These are phyloP conservation scores for Trichoderma gracile DNA, from an alignment of 2,329 filamentous ascomycete species.

Conservation along the genomic window DNA sequence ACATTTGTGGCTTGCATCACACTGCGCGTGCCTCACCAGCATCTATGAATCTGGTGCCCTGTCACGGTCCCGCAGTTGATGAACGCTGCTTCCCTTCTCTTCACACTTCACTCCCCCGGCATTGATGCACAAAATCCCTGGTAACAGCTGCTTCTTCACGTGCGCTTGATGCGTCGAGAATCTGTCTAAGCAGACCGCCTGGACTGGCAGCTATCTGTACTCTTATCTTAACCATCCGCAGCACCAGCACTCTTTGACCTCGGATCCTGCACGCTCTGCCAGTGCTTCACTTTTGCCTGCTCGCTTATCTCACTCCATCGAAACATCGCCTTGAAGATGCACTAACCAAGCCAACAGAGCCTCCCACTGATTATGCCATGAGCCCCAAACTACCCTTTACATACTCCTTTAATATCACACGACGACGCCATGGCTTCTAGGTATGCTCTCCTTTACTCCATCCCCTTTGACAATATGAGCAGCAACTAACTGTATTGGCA, in stretches of 20 bases:
- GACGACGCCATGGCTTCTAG: slow-evolving; percentile 58
- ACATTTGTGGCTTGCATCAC: background rate
- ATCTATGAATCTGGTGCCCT: background rate
- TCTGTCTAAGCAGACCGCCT: background rate
- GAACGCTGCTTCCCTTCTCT: background rate
- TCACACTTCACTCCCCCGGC: background rate
- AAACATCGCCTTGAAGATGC: background rate
- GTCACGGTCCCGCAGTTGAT: slow-evolving; percentile 2
- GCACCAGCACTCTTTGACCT: no score
- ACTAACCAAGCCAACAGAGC: slow-evolving; percentile 11
- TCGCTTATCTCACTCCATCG: background rate
- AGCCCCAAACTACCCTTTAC: slow-evolving; percentile 29
- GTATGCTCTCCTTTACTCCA: slow-evolving; percentile 37
- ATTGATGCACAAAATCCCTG: background rate
- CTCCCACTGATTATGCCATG: slow-evolving; percentile 34
- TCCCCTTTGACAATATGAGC: background rate
- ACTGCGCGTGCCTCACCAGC: background rate
- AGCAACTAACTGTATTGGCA: slow-evolving; percentile 39
- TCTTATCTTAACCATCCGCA: background rate
- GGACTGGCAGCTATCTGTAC: background rate
- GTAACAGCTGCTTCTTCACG: background rate
- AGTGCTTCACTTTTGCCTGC: background rate
- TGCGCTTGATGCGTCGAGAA: background rate
- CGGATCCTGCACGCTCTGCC: background rate
- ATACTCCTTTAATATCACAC: slow-evolving; percentile 31